A percentile compares a stretch with the other conserved stretches of the same genome.
Evolutionary conservation across 2,329 filamentous ascomycete genomes (phyloP).

Genomic region (Grosmannia clavigera): DNA sequence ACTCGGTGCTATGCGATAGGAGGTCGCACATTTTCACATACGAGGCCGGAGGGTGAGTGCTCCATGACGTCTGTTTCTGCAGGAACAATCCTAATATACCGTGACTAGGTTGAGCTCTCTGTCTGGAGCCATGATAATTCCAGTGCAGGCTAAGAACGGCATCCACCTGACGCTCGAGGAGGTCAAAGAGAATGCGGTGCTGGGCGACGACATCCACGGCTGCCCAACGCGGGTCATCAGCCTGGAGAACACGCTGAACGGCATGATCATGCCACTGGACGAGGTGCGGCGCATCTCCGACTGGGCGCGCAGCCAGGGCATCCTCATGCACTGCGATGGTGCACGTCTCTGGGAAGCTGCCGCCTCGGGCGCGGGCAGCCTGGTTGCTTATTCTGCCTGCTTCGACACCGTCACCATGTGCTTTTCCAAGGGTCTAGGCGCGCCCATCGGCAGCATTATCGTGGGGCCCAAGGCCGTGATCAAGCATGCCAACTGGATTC

Average conservation of each 20-base stretch:
- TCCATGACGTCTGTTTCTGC: background rate
- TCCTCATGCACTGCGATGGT: conserved; percentile 38
- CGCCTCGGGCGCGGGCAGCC: conserved; percentile 27
- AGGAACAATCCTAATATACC: background rate
- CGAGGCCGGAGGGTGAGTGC: conserved; percentile 45
- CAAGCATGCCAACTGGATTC: conserved; percentile 58
- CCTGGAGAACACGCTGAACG: conserved; percentile 76
- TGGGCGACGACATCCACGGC: conserved; percentile 60
- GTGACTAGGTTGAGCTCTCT: conserved; percentile 53
- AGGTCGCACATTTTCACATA: conserved; percentile 64
- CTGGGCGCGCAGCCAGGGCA: conserved; percentile 46
- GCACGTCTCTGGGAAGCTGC: conserved; percentile 39
- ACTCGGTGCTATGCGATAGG: conserved; percentile 67
- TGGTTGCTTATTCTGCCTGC: conserved; percentile 28
- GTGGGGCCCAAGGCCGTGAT: conserved; percentile 39
- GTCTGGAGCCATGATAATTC: conserved; percentile 56
- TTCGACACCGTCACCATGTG: conserved; percentile 48
- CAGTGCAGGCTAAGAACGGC: conserved; percentile 57
- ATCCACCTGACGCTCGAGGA: conserved; percentile 67
- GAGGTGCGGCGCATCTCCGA: conserved; percentile 57
- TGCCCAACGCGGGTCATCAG: conserved; percentile 73
- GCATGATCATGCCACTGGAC: conserved; percentile 62
- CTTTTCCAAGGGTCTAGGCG: conserved; percentile 41
- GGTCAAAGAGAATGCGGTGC: conserved; percentile 49
- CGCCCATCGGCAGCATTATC: conserved; percentile 36